Conservation (phyloP, 116 monocot genomes). For the Zostera marina region DNA sequence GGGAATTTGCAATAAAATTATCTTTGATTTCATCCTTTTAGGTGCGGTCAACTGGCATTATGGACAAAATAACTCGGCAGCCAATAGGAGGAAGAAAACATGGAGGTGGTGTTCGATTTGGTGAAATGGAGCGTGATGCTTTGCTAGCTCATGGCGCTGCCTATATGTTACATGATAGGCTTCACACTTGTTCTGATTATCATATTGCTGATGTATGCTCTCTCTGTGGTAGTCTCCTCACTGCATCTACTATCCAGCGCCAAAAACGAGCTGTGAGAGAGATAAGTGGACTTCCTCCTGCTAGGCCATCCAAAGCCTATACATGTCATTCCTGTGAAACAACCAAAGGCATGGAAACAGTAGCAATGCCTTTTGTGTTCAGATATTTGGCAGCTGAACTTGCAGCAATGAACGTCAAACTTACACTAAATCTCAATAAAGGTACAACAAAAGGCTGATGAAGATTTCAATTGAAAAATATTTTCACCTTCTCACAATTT, state of each 20-base stretch:
- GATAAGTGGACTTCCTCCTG: constrained; percentile 42
- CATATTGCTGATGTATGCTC: constrained; percentile 95
- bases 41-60: constrained; percentile 80
- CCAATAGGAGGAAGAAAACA: constrained; percentile 81
- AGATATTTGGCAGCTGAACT: constrained; percentile 70
- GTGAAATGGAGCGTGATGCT: constrained; percentile 97
- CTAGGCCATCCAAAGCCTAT: constrained; percentile 23
- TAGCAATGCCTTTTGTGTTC: constrained; percentile 96
- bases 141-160: constrained; percentile 87
- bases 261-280: constrained; percentile 35
- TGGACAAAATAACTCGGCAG: constrained; percentile 77
- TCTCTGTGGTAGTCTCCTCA: constrained; percentile 65
- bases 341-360: constrained; percentile 82
- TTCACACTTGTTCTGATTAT: constrained; percentile 85
- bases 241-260: constrained; percentile 33
- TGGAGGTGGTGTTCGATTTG: constrained; percentile 98
- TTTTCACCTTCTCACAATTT: too few species aligned
- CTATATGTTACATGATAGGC: constrained; percentile 85
- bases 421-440: constrained; percentile 52
- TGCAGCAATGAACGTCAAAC: constrained; percentile 87
- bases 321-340: constrained; percentile 59
- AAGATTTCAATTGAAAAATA: too few species aligned
- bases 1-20: too few species aligned
- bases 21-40: constrained; percentile 4
- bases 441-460: background rate